These are phyloP conservation scores for Aspergillus piperis DNA, from an alignment of 2,329 filamentous ascomycete genomes.

Conservation along the genomic window DNA sequence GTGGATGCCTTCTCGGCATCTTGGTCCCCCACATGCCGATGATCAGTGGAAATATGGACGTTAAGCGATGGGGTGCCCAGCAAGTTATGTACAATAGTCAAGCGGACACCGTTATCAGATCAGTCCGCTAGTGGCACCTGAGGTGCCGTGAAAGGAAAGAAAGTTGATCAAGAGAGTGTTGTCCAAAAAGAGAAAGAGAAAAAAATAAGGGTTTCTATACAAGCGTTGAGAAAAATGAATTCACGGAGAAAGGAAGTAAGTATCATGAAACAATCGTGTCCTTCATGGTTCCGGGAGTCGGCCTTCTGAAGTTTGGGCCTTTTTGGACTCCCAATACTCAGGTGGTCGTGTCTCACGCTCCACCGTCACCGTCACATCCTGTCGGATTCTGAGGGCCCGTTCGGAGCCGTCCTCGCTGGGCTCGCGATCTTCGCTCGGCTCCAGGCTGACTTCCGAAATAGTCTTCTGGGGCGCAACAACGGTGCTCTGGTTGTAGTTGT, in stretches of 20 bases:
- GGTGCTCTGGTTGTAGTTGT: slow-evolving; percentile 31
- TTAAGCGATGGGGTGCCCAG: background rate
- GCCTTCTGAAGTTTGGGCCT: background rate
- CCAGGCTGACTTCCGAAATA: slow-evolving; percentile 30
- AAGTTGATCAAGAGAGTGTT: background rate
- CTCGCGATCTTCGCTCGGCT: slow-evolving; percentile 31
- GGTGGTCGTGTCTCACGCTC: slow-evolving; percentile 22
- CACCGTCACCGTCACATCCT: slow-evolving; percentile 40
- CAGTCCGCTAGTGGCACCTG: background rate
- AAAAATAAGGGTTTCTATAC: background rate
- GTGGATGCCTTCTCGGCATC: background rate
- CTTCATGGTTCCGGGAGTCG: slow-evolving; percentile 13
- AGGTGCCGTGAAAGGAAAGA: background rate
- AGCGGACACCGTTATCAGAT: background rate
- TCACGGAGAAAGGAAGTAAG: background rate
- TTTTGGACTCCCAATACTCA: slow-evolving; percentile 12
- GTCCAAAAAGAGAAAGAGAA: background rate
- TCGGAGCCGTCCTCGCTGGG: slow-evolving; percentile 40
- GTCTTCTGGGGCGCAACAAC: slow-evolving; percentile 31
- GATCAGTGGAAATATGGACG: background rate
- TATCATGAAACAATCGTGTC: slow-evolving; percentile 1
- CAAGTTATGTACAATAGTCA: slow-evolving; percentile 2
- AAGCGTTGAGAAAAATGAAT: background rate
- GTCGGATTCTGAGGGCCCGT: slow-evolving; percentile 40
- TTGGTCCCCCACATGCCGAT: background rate